These are phyloP conservation scores for Nitzschia sp. DNA, from an alignment of 108 stramenopile genomes.

Conservation along the genomic window DNA sequence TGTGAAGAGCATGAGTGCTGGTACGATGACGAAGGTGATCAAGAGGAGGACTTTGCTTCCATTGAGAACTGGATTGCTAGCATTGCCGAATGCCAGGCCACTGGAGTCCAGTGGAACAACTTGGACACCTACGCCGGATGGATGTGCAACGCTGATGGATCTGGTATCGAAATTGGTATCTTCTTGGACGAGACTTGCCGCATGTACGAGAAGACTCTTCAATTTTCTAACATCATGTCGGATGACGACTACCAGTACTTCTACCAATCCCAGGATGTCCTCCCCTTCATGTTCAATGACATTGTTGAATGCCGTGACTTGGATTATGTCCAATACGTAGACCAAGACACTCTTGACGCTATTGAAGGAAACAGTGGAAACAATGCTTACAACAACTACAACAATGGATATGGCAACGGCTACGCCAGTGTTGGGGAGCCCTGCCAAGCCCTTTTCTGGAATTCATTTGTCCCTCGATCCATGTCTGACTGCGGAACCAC, in stretches of 20 bases:
- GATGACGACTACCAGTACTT: conserved; percentile 17
- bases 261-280: conserved; percentile 14
- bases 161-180: conserved; percentile 59
- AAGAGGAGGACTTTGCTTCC: conserved; percentile 7
- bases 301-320: conserved; percentile 21
- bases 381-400: conserved; percentile 4
- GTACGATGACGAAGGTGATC: conserved; percentile 28
- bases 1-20: conserved; percentile 12
- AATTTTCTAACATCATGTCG: conserved; percentile 4
- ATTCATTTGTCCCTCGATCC: conserved; percentile 2
- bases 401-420: not conserved
- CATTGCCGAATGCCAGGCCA: conserved; percentile 11
- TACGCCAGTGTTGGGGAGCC: conserved; percentile 11
- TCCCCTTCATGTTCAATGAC: conserved; percentile 21
- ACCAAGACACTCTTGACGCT: conserved; percentile 7
- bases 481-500: conserved; percentile 6
- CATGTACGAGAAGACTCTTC: conserved; percentile 27
- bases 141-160: conserved; percentile 61
- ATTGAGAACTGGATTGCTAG: conserved; percentile 14
- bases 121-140: conserved; percentile 41
- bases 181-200: conserved; percentile 68
- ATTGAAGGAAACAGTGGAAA: not conserved
- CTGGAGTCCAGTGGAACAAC: conserved; percentile 9
- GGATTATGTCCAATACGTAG: conserved; percentile 9
- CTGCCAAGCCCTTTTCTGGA: conserved; percentile 15